These are phyloP conservation scores for Aspergillus affinis DNA, from an alignment of 495 filamentous ascomycete genomes.

Conservation along the genomic window DNA sequence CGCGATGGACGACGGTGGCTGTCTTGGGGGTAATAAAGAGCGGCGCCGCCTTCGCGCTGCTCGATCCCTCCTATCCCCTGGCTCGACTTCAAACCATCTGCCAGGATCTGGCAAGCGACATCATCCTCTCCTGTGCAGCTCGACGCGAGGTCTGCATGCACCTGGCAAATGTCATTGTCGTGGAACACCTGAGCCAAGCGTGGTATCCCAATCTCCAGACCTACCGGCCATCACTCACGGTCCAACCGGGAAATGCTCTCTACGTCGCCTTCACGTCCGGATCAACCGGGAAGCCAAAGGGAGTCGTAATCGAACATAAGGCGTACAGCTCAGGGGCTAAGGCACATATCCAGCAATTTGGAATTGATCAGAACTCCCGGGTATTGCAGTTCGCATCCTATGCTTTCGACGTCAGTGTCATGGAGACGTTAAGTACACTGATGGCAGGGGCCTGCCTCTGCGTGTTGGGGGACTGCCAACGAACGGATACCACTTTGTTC, in stretches of 20 bases:
- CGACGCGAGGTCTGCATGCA: not conserved
- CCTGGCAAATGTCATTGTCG: not conserved
- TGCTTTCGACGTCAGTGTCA: slow-evolving; percentile 29
- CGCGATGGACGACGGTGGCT: slow-evolving; percentile 16
- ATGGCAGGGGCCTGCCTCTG: slow-evolving; percentile 32
- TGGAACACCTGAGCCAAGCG: not conserved
- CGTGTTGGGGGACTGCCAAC: slow-evolving; percentile 16
- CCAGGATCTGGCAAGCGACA: not conserved
- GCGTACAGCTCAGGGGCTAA: not conserved
- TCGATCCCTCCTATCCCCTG: slow-evolving; percentile 16
- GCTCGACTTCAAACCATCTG: slow-evolving; percentile 13
- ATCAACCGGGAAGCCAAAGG: slow-evolving; percentile 67
- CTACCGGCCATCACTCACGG: not conserved
- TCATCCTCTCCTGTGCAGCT: not conserved
- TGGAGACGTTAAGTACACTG: slow-evolving; percentile 26
- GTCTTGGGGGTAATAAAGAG: slow-evolving; percentile 20
- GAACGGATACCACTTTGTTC: not conserved
- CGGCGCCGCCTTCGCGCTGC: slow-evolving; percentile 18
- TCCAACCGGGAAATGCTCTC: slow-evolving; percentile 9
- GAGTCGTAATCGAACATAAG: slow-evolving; percentile 51
- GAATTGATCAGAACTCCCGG: slow-evolving; percentile 8
- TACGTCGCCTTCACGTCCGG: slow-evolving; percentile 68
- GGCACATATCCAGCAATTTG: slow-evolving; percentile 1
- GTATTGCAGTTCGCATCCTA: slow-evolving; percentile 25
- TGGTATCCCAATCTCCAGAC: not conserved